A percentile compares a stretch with the other conserved stretches of the same genome.
These are phyloP conservation scores for Dorcoceras hygrometricum DNA, from an alignment of 257 asterid species.

Conservation along the genomic window DNA sequence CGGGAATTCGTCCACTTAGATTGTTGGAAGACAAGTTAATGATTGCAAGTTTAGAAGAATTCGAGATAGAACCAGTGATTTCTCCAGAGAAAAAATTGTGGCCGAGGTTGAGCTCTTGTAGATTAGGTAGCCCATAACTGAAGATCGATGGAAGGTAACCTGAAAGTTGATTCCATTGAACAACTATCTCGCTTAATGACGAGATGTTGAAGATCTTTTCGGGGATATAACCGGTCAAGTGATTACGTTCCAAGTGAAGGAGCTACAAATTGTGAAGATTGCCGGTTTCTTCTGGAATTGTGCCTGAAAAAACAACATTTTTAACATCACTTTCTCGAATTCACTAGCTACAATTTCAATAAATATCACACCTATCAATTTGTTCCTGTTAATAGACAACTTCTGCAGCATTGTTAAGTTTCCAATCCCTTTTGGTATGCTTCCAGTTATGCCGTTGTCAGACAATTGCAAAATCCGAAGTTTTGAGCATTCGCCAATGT, in stretches of 20 bases:
- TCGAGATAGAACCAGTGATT: constrained; percentile 34
- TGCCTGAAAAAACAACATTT: no score
- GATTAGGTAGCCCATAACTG: constrained; percentile 24
- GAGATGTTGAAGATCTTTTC: constrained; percentile 25
- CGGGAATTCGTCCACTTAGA: constrained; percentile 30
- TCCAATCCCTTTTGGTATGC: no score
- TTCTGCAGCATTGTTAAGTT: no score
- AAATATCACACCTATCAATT: no score
- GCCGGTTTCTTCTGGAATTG: constrained; percentile 26
- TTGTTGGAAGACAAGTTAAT: constrained; percentile 6
- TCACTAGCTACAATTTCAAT: no score
- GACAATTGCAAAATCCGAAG: no score
- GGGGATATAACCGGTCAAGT: constrained; percentile 24
- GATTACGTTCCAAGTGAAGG: constrained; percentile 13
- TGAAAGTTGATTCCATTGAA: constrained; percentile 18
- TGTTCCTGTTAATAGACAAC: no score
- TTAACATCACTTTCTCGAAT: no score
- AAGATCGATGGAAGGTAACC: constrained; percentile 30
- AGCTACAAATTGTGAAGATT: constrained; percentile 24
- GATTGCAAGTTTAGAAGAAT: constrained; percentile 20
- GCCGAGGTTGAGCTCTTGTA: constrained; percentile 13
- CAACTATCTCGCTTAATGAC: not conserved
- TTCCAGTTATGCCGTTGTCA: no score
- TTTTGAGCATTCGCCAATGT: no score
- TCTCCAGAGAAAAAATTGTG: constrained; percentile 27